Base-by-base conservation (phyloP, 176 grass and related monocot genomes). In the Rhipidocladum racemiflorum region DNA sequence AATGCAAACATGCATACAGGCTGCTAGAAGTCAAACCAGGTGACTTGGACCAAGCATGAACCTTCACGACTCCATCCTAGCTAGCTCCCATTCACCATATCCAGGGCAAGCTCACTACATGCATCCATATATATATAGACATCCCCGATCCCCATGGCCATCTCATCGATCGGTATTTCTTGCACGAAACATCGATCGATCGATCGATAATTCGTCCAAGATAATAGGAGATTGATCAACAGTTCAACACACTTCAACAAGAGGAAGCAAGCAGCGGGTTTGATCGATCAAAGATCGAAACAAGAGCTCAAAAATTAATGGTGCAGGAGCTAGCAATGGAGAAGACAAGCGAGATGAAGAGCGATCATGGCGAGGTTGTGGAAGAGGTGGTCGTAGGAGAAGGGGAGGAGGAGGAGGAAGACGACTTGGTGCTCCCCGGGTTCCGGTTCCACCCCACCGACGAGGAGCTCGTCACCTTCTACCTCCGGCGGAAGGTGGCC, bases 371-470 rank as follows among this genome's bases (percentile, higher is more conserved):
- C 55, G 77, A 51, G 34, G 30, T 40, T 10, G 20, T 79, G 46
- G 62, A 49, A 15, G 62, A 53, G 34, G 77, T 39, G 30, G 35
- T 18, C 21, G 45, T 27, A 18, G 44, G 46, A 27, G 74, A 45
- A 74, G 53, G 30, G 27, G 45, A 65, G 27, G 76, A 84, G 27
- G 45, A 69, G 27, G 76, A 84, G 27, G 88, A 87, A 43, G 80
- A 93, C 1, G 88, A 91, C 7, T 20, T 84, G 35, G 68, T 75
- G 61, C 90, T 94, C 4, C 94, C 94, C 0, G 94, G 94, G 2
- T 97, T 91, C 87, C 84, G 94, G 29, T 97, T 97, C 53, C 94
- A 97, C 70, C 94, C 94, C 6, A 97, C 94, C 8, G 94, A 97
- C 21, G 94, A 97, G 42, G 94, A 97, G 76, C 94, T 97, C 39